These are phyloP conservation scores for Alternaria postmessia DNA, from an alignment of 2,329 filamentous ascomycete species.

Conservation along the genomic window DNA sequence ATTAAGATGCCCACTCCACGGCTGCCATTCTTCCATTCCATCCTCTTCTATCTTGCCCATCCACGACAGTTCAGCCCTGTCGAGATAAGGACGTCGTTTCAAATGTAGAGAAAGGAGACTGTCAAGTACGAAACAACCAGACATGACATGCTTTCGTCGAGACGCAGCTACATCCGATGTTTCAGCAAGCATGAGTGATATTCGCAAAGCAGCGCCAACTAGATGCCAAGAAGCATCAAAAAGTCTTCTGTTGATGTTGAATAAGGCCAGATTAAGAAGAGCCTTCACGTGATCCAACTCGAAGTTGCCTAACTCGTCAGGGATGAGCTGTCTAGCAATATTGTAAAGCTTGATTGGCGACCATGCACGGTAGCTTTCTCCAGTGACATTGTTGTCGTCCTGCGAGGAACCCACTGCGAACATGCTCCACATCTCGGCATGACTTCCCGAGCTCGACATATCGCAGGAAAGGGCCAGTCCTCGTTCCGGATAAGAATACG, in stretches of 20 bases:
- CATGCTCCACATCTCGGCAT: constrained; percentile 57
- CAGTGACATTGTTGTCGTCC: not conserved
- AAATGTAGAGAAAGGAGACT: constrained; percentile 63
- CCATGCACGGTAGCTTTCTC: constrained; percentile 4
- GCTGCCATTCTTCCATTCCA: constrained; percentile 76
- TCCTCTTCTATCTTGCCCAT: constrained; percentile 66
- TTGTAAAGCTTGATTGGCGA: constrained; percentile 29
- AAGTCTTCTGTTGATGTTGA: constrained; percentile 67
- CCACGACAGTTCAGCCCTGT: constrained; percentile 56
- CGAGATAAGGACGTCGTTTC: constrained; percentile 60
- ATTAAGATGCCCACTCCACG: constrained; percentile 67
- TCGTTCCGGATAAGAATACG: constrained; percentile 61
- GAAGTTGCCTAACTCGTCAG: constrained; percentile 38
- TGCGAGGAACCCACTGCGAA: constrained; percentile 51
- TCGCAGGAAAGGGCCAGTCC: constrained; percentile 44
- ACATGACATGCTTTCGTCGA: constrained; percentile 53
- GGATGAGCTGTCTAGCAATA: constrained; percentile 37
- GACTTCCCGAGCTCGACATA: constrained; percentile 43
- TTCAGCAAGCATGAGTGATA: constrained; percentile 54
- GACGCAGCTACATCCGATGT: constrained; percentile 37
- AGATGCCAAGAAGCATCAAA: constrained; percentile 68
- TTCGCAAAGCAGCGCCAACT: constrained; percentile 68
- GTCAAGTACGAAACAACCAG: constrained; percentile 70
- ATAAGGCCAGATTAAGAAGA: constrained; percentile 62
- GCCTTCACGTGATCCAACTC: constrained; percentile 52